Percentiles rank a stretch among this genome's conserved stretches.
phyloP scores from a whole-genome alignment of 345 rosid species.

The Moringa oleifera region DNA sequence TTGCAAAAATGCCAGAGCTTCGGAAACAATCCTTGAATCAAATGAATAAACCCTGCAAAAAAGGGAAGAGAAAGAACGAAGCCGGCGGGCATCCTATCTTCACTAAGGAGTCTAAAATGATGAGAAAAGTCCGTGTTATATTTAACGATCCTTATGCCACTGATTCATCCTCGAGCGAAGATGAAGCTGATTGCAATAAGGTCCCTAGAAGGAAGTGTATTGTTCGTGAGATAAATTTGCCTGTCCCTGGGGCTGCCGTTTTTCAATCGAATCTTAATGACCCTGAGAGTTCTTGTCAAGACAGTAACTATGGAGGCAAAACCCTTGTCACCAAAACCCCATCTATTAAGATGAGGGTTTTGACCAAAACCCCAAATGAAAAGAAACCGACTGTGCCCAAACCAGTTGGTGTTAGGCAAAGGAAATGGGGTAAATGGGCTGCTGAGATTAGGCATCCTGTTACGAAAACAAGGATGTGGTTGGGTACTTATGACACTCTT shows the following conservation, averaged over 20 bases:
- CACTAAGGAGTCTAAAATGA: conserved; percentile 22
- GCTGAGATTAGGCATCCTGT: conserved; percentile 78
- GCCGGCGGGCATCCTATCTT: conserved; percentile 23
- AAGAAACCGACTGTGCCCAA: not conserved
- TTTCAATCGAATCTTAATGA: conserved; percentile 12
- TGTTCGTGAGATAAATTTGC: conserved; percentile 51
- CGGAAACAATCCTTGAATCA: conserved; percentile 26
- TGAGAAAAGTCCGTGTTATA: conserved; percentile 61
- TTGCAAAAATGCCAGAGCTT: conserved; percentile 37
- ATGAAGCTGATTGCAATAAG: conserved; percentile 37
- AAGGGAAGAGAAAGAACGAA: conserved; percentile 17
- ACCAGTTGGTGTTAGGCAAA: conserved; percentile 68
- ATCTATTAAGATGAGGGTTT: conserved; percentile 18
- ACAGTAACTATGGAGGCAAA: conserved; percentile 47
- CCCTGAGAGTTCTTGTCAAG: conserved; percentile 59
- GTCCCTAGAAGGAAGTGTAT: conserved; percentile 38
- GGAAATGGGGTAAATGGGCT: conserved; percentile 95
- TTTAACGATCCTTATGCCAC: conserved; percentile 88
- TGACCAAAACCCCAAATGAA: conserved; percentile 13
- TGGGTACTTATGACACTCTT: conserved; percentile 64
- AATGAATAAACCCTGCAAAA: conserved; percentile 21
- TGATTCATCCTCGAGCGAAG: conserved; percentile 78
- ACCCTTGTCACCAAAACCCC: conserved; percentile 26
- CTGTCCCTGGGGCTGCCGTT: conserved; percentile 15
- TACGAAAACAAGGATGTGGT: conserved; percentile 54